These are phyloP conservation scores for Rhizoctonia solani DNA, from an alignment of 1,284 basidiomycete species.

Conservation along the genomic window DNA sequence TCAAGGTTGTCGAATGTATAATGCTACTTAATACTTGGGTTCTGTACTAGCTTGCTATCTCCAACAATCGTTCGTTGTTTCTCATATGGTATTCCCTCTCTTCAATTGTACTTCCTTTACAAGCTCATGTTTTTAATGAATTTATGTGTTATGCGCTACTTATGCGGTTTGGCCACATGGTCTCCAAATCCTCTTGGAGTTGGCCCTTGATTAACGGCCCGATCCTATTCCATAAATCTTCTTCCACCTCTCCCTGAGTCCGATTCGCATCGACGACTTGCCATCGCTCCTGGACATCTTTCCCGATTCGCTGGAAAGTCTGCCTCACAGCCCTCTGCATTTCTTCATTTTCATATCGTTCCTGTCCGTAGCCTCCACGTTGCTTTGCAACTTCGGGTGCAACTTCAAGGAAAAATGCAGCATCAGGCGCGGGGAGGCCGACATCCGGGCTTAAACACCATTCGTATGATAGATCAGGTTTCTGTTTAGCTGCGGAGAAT, in stretches of 20 bases:
- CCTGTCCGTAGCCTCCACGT: slow-evolving; percentile 88
- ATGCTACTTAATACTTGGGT: too few species aligned
- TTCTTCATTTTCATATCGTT: slow-evolving; percentile 83
- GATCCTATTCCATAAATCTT: slow-evolving; percentile 17
- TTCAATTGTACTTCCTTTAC: background rate
- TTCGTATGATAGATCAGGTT: slow-evolving; percentile 52
- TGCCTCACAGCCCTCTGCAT: slow-evolving; percentile 71
- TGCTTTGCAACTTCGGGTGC: slow-evolving; percentile 68
- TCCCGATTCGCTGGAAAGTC: slow-evolving; percentile 66
- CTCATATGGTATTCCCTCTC: slow-evolving; percentile 17
- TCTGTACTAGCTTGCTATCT: too few species aligned
- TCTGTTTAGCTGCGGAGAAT: slow-evolving; percentile 81
- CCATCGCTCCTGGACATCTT: slow-evolving; percentile 44
- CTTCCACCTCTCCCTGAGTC: slow-evolving; percentile 41
- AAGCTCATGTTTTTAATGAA: slow-evolving; percentile 18
- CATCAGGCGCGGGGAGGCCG: slow-evolving; percentile 85
- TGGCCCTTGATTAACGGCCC: slow-evolving; percentile 9
- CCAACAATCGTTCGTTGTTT: background rate
- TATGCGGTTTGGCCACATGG: slow-evolving; percentile 11
- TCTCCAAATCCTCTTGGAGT: background rate
- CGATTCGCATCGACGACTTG: slow-evolving; percentile 10
- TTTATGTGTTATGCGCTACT: slow-evolving; percentile 9
- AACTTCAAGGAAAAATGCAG: slow-evolving; percentile 87
- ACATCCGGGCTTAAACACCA: slow-evolving; percentile 89
- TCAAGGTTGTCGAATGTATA: slow-evolving; percentile 58